phyloP scores from a whole-genome alignment of 768 basidiomycete species.

The Gloeostereum incarnatum region DNA sequence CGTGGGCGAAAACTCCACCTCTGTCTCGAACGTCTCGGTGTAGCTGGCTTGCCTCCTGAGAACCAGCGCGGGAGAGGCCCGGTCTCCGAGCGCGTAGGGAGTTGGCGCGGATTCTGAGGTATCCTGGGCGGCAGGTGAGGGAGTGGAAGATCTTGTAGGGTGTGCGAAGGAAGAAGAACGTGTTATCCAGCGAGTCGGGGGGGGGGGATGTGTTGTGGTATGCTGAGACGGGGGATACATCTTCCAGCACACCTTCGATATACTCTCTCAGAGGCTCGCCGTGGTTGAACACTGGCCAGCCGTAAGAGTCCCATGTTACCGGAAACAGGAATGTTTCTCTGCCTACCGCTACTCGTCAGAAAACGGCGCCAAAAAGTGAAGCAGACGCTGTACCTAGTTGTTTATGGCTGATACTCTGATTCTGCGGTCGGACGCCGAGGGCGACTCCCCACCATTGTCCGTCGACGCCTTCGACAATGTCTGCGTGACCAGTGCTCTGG shows the following conservation, averaged over 20 bases:
- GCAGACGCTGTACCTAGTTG: conserved; percentile 19
- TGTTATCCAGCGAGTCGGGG: conserved; percentile 18
- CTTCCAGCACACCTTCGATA: conserved; percentile 17
- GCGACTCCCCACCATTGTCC: conserved; percentile 32
- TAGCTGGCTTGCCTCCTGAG: conserved; percentile 28
- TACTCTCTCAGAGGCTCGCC: conserved; percentile 21
- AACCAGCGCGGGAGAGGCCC: conserved; percentile 25
- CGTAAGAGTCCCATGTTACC: conserved; percentile 23
- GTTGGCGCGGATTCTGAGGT: conserved; percentile 22
- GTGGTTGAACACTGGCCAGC: conserved; percentile 28
- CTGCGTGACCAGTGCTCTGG: conserved; percentile 28
- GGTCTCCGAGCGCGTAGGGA: conserved; percentile 27
- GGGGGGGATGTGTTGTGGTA: conserved; percentile 17
- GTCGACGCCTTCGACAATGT: conserved; percentile 22
- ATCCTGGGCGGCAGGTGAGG: conserved; percentile 16
- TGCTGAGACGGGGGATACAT: conserved; percentile 14
- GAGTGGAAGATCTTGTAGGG: conserved; percentile 28
- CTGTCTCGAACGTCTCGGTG: conserved; percentile 25
- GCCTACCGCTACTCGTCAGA: conserved; percentile 10
- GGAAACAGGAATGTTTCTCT: conserved; percentile 31
- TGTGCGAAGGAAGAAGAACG: conserved; percentile 28
- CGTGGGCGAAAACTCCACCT: conserved; percentile 20
- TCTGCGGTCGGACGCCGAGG: conserved; percentile 27
- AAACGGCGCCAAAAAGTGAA: neutral
- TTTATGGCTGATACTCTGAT: conserved; percentile 20